Evolutionary conservation across 768 basidiomycete species (phyloP), one percentile per base, ranked within the genome.

Genomic region (Pleurotus tuber-regium): DNA sequence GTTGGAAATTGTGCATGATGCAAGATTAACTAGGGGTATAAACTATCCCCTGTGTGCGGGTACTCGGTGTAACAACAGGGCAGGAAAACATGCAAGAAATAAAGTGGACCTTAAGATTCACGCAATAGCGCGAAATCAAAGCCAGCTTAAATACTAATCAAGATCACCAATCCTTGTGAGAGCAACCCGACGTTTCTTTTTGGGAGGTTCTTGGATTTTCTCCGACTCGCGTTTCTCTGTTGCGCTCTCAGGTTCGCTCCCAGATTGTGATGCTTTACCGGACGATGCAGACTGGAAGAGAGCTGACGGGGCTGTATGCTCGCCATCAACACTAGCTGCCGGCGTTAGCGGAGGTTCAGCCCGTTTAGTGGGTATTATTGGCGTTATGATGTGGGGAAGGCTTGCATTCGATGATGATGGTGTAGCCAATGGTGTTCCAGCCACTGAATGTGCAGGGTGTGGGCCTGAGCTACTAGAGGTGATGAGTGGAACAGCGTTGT

Each of bases 101-200:
- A n/a, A n/a, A n/a, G n/a, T n/a, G n/a, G n/a, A n/a, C n/a, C n/a
- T n/a, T 19, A 2, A 25, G 19, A 42, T 42, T 23, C 41, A 42
- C 12, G 9, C 23, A 2, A 33, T 31, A 48, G n/a, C 35, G 12
- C 21, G 1, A 19, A 4, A 38, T 14, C 8, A 19, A 7, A 16
- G n/a, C 35, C n/a, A n/a, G n/a, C n/a, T n/a, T n/a, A 19, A 38
- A 38, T 11, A 19, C 35, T 14, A 48, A 23, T 70, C 71, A 59
- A 84, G 56, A 66, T 87, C 87, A 18, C 82, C 80, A 2, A 91
- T 78, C 16, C 77, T 75, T 9, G 85, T 90, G 59, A 92, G 72
- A 29, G 80, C 87, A n/a, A 91, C 82, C 19, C 90, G 76, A 51
- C 90, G 77, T 67, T 90, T 92, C 69, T 93, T 92, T 78, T 89